Conservation (phyloP, 108 stramenopile species). For the Parietichytrium sp. region DNA sequence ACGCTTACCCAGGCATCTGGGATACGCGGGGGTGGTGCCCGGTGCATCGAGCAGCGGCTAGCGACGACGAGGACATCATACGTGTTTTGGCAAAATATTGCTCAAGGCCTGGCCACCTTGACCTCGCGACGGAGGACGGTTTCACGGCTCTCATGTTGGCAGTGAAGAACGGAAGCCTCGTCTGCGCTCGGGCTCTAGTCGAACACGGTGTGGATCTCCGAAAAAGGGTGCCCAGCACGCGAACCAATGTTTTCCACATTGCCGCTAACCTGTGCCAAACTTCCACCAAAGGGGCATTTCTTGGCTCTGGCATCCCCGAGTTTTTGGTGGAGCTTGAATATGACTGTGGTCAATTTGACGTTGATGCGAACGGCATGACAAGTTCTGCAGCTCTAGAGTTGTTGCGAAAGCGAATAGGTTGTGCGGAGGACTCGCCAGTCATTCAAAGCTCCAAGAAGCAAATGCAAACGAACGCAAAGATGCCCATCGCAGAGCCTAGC, state of each 20-base stretch:
- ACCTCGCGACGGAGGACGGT: neutral
- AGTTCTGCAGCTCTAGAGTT: no score
- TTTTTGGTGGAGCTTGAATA: no score
- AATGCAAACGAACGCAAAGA: no score
- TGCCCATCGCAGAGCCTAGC: no score
- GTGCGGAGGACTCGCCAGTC: no score
- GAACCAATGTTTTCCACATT: slow-evolving; percentile 9
- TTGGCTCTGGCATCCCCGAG: no score
- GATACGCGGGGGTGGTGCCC: neutral
- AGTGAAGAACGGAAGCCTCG: neutral
- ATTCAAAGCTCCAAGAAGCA: no score
- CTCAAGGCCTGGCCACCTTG: neutral
- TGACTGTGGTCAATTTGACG: no score
- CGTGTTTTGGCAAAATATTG: neutral
- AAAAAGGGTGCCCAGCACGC: neutral
- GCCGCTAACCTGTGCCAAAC: slow-evolving; percentile 20
- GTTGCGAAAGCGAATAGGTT: no score
- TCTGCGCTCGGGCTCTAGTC: neutral
- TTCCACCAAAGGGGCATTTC: no score
- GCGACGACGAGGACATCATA: neutral
- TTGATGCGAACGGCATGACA: no score
- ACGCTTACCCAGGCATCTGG: slow-evolving; percentile 26
- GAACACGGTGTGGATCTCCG: neutral
- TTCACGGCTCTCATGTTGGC: slow-evolving; percentile 16
- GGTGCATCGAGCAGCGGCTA: slow-evolving; percentile 12